A percentile compares a stretch with the other conserved stretches of the same genome.
Evolutionary conservation across 345 rosid species (phyloP).

Genomic region (Punica granatum): DNA sequence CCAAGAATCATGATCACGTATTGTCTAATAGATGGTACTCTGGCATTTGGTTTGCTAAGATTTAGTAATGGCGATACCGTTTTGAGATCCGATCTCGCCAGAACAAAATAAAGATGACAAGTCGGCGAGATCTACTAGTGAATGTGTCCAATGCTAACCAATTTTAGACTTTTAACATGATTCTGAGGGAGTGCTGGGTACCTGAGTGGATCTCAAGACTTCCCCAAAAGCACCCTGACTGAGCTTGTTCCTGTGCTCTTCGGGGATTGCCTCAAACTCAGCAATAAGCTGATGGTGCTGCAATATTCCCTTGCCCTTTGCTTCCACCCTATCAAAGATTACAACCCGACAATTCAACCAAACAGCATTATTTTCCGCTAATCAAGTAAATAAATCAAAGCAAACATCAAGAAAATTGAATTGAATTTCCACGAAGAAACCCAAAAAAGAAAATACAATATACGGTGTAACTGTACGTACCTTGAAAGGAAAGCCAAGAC

Average conservation of each 20-base stretch:
- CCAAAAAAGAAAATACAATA: too few relatives aligned
- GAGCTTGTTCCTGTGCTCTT: constrained; percentile 44
- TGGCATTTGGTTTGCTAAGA: neutral
- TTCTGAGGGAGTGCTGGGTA: neutral
- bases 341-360: neutral
- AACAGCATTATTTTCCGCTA: neutral
- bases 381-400: too few relatives aligned
- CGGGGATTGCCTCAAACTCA: constrained; percentile 64
- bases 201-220: constrained; percentile 68
- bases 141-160: too few relatives aligned
- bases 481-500: constrained; percentile 67
- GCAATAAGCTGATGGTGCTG: constrained; percentile 70
- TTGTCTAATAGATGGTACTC: neutral
- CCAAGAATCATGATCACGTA: neutral
- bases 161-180: too few relatives aligned
- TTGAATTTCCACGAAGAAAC: too few relatives aligned
- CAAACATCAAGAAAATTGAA: too few relatives aligned
- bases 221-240: constrained; percentile 53
- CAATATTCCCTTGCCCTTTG: constrained; percentile 72
- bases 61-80: too few relatives aligned
- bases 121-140: too few relatives aligned
- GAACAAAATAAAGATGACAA: too few relatives aligned
- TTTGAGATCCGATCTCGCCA: too few relatives aligned
- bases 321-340: constrained; percentile 41
- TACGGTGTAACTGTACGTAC: too few relatives aligned